Evolutionary conservation across 2,329 filamentous ascomycete genomes (phyloP), one percentile per base, ranked within the genome.

Genomic region (Sporothrix dimorphospora): DNA sequence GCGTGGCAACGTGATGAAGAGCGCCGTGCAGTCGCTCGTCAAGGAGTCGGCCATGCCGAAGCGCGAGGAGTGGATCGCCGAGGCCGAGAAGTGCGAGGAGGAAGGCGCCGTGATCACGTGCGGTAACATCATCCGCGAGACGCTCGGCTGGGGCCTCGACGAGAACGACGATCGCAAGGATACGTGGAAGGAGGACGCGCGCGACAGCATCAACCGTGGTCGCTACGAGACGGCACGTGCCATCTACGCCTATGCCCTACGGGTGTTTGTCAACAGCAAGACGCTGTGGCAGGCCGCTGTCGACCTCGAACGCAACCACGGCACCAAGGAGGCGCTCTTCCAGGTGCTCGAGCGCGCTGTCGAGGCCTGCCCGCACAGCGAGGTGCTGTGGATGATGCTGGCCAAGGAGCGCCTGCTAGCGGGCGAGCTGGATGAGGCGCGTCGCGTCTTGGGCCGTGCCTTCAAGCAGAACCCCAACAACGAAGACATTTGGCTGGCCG

Each of bases 151-250:
- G 90, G 90, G 92, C 3, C 84, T 99, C 47, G 96, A 98, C 76
- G 95, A 98, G 81, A 94, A 98, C 77, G 96, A 99, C 77, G 95
- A 98, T 79, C 91, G 96, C 38, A 97, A 97, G 80, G 94, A 97
- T 75, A 93, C 94, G 16, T 99, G 95, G 94, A 91, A 95, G 84
- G 94, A 98, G 76, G 97, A 99, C 79, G 95, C 95, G 0, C 93
- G 91, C 78, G 86, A 88, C 19, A 94, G 93, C 77, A 94, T 94
- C 78, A 90, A 89, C 72, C 87, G 94, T 73, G 94, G 92, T 57
- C 92, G 87, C 78, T 98, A 94, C 78, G 93, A 94, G 79, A 98
- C 96, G 1, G 95, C 96, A 1, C 87, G 95, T 71, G 95, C 97
- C 5, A 98, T 99, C 69, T 97, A 97, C 77, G 93, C 93, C 1